Percentiles rank a stretch among this genome's conserved stretches.
Evolutionary conservation across 2,329 filamentous ascomycete genomes (phyloP).

Genomic region (Aspergillus neotritici): DNA sequence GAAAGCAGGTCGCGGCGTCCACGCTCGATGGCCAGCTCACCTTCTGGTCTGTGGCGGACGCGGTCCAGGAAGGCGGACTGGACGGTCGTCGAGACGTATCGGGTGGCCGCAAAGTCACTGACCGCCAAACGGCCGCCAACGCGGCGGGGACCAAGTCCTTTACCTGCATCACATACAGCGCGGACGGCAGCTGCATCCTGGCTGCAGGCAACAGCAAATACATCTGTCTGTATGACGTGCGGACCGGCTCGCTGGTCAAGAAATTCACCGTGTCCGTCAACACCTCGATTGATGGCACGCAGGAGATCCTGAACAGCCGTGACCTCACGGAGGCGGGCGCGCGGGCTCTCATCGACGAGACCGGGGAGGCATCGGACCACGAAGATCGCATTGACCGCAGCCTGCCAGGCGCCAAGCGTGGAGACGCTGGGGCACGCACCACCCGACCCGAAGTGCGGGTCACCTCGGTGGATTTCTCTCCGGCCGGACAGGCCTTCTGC

Average conservation of each 20-base stretch:
- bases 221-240: conserved; percentile 94
- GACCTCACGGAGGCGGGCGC: conserved; percentile 87
- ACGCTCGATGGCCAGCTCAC: conserved; percentile 90
- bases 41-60: conserved; percentile 90
- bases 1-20: conserved; percentile 81
- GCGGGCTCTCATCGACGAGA: conserved; percentile 74
- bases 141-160: conserved; percentile 86
- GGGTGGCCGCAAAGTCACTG: conserved; percentile 80
- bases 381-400: conserved; percentile 75
- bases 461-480: conserved; percentile 77
- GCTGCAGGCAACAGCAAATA: conserved; percentile 97
- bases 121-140: conserved; percentile 87
- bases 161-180: conserved; percentile 80
- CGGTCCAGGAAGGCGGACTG: conserved; percentile 75
- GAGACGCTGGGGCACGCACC: conserved; percentile 74
- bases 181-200: conserved; percentile 83
- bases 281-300: conserved; percentile 88
- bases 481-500: conserved; percentile 84
- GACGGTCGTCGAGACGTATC: conserved; percentile 90
- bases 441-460: conserved; percentile 78
- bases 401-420: conserved; percentile 80
- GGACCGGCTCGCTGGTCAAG: conserved; percentile 82
- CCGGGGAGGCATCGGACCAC: conserved; percentile 80
- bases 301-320: conserved; percentile 93
- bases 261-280: conserved; percentile 96